Evolutionary conservation across 495 filamentous ascomycete genomes (phyloP).

Genomic region (Bryoglossum gracile): DNA sequence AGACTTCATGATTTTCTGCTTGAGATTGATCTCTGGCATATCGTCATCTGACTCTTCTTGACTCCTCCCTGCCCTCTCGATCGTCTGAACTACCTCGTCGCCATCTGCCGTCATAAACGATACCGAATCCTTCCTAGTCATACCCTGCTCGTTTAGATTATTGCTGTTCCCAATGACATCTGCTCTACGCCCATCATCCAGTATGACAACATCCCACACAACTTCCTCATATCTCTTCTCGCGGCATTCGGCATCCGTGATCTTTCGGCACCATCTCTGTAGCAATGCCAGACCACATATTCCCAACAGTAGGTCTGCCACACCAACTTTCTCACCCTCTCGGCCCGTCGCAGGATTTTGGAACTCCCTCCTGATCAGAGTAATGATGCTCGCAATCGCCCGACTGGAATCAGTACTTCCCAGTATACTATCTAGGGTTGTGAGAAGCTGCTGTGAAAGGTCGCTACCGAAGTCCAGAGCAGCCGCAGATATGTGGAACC

Average conservation of each 20-base stretch:
- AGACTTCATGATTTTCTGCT: constrained; percentile 36
- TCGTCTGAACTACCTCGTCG: constrained; percentile 39
- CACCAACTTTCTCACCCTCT: constrained; percentile 55
- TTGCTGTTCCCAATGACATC: constrained; percentile 47
- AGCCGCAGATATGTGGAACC: constrained; percentile 63
- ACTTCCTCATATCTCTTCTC: constrained; percentile 50
- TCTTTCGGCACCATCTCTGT: constrained; percentile 57
- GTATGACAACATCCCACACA: constrained; percentile 74
- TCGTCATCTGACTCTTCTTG: constrained; percentile 32
- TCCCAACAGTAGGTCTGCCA: constrained; percentile 58
- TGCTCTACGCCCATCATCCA: constrained; percentile 53
- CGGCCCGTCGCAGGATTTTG: constrained; percentile 51
- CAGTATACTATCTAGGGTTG: constrained; percentile 64
- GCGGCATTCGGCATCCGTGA: constrained; percentile 48
- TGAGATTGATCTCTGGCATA: constrained; percentile 36
- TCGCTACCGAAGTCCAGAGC: constrained; percentile 54
- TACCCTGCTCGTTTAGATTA: constrained; percentile 22
- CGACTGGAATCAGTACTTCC: constrained; percentile 73
- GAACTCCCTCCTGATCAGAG: constrained; percentile 65
- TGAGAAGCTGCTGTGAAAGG: constrained; percentile 57
- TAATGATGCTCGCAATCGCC: constrained; percentile 73
- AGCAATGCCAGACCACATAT: constrained; percentile 65
- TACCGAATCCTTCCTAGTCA: constrained; percentile 13
- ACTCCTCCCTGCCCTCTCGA: constrained; percentile 35
- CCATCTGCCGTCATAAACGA: constrained; percentile 32